phyloP scores from a whole-genome alignment of 1,284 basidiomycete species.

The Ganoderma meredithae region DNA sequence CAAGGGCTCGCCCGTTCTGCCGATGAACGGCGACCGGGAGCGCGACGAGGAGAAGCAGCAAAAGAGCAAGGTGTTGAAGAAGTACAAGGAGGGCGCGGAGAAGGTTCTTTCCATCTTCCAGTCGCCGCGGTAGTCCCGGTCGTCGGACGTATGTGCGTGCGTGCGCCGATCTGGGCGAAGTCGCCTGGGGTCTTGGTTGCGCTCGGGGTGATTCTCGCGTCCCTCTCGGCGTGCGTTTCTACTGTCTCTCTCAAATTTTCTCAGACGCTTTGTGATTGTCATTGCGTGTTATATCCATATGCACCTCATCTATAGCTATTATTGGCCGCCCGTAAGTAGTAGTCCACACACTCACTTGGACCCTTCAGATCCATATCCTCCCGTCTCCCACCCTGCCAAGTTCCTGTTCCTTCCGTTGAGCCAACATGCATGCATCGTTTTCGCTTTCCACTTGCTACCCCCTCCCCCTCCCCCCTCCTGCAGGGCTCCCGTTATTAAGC shows the following conservation, averaged over 20 bases:
- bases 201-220: not conserved
- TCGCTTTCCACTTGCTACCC: not conserved
- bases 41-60: slow-evolving; percentile 52
- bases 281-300: slow-evolving; percentile 35
- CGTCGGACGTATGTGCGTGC: not conserved
- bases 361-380: slow-evolving; percentile 22
- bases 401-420: not conserved
- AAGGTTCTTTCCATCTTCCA: slow-evolving; percentile 83
- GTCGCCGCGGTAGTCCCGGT: slow-evolving; percentile 49
- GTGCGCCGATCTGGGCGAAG: not conserved
- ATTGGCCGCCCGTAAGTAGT: slow-evolving; percentile 32
- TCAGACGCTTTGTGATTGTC: slow-evolving; percentile 25
- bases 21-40: slow-evolving; percentile 41
- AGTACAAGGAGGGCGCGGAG: slow-evolving; percentile 83
- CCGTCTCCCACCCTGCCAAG: not conserved
- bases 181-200: slow-evolving; percentile 5
- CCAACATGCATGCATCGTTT: not conserved
- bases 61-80: slow-evolving; percentile 79
- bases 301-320: slow-evolving; percentile 41
- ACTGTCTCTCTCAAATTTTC: not conserved
- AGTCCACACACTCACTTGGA: slow-evolving; percentile 32
- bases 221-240: slow-evolving; percentile 31
- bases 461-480: not conserved
- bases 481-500: not conserved
- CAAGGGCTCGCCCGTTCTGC: slow-evolving; percentile 32